Evolutionary conservation across 2,329 filamentous ascomycete species (phyloP).

Genomic region (Metarhizium anisopliae): DNA sequence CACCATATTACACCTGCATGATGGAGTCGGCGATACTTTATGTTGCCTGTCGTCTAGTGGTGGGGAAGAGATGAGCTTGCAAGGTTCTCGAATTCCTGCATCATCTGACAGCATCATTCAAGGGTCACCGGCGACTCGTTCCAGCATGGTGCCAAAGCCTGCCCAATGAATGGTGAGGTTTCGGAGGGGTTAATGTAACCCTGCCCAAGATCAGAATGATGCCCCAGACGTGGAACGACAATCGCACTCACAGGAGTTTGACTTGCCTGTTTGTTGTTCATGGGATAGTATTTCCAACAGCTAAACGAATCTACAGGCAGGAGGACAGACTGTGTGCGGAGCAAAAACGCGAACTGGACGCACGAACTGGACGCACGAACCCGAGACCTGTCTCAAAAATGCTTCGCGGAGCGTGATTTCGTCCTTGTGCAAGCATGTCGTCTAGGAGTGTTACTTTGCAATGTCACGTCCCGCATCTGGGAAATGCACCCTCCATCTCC

Average conservation of each 20-base stretch:
- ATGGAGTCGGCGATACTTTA: background rate
- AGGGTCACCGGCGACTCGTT: background rate
- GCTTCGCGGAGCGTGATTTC: background rate
- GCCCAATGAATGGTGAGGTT: background rate
- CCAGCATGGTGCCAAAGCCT: background rate
- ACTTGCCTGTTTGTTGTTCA: background rate
- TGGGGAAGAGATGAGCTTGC: background rate
- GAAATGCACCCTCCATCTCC: background rate
- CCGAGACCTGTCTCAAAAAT: background rate
- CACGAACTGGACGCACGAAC: background rate
- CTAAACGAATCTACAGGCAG: background rate
- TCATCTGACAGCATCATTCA: conserved; percentile 6
- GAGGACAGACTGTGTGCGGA: no score
- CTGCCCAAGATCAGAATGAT: background rate
- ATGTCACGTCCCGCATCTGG: background rate
- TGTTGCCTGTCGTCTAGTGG: background rate
- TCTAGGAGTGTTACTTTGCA: conserved; percentile 1
- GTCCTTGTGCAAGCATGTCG: background rate
- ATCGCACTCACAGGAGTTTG: background rate
- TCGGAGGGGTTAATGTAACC: background rate
- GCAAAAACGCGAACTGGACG: background rate
- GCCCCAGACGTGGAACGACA: no score
- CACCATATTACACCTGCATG: background rate
- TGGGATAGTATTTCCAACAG: background rate
- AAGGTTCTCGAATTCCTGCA: background rate